Conservation (phyloP, 164 flowering plant genomes). For the Nymphaea thermarum region DNA sequence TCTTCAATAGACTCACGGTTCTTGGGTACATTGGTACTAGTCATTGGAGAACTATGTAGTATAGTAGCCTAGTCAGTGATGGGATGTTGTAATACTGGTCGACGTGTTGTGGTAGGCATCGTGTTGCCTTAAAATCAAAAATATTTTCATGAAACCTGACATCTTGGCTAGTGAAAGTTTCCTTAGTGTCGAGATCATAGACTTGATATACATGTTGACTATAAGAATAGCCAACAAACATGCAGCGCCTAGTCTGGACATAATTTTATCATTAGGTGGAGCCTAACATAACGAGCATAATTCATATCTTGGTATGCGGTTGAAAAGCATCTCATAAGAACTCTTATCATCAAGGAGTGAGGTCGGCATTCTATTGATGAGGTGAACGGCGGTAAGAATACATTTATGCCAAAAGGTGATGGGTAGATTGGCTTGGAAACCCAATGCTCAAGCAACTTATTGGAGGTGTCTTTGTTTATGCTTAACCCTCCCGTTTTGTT, state of each 20-base stretch:
- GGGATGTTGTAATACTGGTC: too few species aligned
- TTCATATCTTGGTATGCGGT: neutral
- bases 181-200: neutral
- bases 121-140: neutral
- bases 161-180: neutral
- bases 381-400: neutral
- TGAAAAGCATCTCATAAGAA: neutral
- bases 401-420: constrained; percentile 3
- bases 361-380: constrained; percentile 6
- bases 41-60: too few species aligned
- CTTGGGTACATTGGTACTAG: too few species aligned
- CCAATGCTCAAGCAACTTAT: constrained; percentile 6
- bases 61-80: too few species aligned
- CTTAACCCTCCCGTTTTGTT: constrained; percentile 11
- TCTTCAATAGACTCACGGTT: too few species aligned
- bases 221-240: neutral
- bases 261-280: neutral
- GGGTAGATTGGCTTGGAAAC: constrained; percentile 5
- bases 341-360: neutral
- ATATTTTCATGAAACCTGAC: neutral
- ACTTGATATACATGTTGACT: neutral
- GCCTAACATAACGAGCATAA: neutral
- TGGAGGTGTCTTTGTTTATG: constrained; percentile 10
- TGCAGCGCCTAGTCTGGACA: neutral
- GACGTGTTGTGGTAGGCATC: too few species aligned